phyloP scores from a whole-genome alignment of 2,329 filamentous ascomycete species.

The Simplicillium aogashimaense region DNA sequence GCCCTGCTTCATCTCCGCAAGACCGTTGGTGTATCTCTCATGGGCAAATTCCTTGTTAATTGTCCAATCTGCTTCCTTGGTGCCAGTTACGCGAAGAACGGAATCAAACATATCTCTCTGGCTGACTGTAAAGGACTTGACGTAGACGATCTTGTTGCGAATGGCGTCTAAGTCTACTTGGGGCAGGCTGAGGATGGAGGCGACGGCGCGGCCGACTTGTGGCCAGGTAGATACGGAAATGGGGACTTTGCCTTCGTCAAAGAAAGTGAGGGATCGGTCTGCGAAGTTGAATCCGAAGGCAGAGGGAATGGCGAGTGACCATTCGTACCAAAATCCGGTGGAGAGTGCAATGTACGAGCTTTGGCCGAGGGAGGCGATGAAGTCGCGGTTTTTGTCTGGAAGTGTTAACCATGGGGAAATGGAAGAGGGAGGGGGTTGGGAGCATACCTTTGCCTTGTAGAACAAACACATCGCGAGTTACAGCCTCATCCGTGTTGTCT shows the following conservation, averaged over 20 bases:
- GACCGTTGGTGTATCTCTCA: background rate
- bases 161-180: background rate
- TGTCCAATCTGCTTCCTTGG: conserved; percentile 49
- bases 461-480: background rate
- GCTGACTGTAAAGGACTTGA: conserved; percentile 46
- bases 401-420: background rate
- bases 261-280: conserved; percentile 26
- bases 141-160: conserved; percentile 34
- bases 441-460: background rate
- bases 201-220: conserved; percentile 28
- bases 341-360: conserved; percentile 20
- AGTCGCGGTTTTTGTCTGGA: background rate
- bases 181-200: conserved; percentile 15
- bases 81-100: conserved; percentile 46
- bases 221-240: conserved; percentile 43
- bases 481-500: conserved; percentile 18
- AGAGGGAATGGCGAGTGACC: conserved; percentile 25
- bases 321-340: conserved; percentile 44
- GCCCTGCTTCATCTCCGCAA: background rate
- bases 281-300: conserved; percentile 35
- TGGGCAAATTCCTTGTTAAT: background rate
- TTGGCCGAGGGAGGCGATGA: background rate
- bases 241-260: conserved; percentile 39
- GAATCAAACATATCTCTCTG: conserved; percentile 57
- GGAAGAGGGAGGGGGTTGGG: background rate